Evolutionary conservation across 495 filamentous ascomycete species (phyloP).

Genomic region (Xylaria sp.): DNA sequence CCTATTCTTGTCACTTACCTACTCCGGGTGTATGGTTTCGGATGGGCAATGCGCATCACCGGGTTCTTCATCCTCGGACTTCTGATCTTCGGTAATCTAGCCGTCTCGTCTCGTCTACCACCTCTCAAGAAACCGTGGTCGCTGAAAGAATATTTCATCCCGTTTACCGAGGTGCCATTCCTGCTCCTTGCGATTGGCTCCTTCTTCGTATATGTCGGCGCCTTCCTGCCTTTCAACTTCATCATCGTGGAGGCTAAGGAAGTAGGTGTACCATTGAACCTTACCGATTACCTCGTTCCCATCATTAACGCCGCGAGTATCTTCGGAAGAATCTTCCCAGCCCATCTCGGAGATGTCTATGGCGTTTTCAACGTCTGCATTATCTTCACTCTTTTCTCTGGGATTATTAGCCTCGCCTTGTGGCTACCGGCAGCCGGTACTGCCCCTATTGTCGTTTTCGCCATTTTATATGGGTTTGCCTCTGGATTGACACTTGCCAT

Average conservation of each 20-base stretch:
- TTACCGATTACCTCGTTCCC: conserved; percentile 67
- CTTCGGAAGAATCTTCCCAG: conserved; percentile 73
- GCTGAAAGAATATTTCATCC: conserved; percentile 60
- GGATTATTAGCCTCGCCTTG: conserved; percentile 68
- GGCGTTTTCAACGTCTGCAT: conserved; percentile 77
- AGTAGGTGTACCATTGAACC: conserved; percentile 62
- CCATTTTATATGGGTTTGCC: conserved; percentile 69
- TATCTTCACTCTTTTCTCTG: conserved; percentile 61
- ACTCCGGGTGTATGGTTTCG: conserved; percentile 66
- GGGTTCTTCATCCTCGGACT: conserved; percentile 71
- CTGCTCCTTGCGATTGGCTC: conserved; percentile 53
- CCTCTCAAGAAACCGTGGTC: conserved; percentile 58
- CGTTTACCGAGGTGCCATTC: conserved; percentile 64
- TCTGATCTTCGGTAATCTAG: conserved; percentile 64
- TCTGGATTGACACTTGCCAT: conserved; percentile 73
- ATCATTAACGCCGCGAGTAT: conserved; percentile 66
- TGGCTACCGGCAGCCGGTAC: conserved; percentile 66
- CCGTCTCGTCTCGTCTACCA: conserved; percentile 66
- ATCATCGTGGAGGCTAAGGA: conserved; percentile 61
- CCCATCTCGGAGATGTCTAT: conserved; percentile 68
- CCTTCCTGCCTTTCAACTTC: conserved; percentile 75
- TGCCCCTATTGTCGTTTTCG: conserved; percentile 67
- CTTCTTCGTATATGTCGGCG: conserved; percentile 72
- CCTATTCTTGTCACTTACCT: conserved; percentile 75
- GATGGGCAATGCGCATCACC: conserved; percentile 71